Conservation (phyloP, 495 filamentous ascomycete genomes). For the Penicillium roqueforti region DNA sequence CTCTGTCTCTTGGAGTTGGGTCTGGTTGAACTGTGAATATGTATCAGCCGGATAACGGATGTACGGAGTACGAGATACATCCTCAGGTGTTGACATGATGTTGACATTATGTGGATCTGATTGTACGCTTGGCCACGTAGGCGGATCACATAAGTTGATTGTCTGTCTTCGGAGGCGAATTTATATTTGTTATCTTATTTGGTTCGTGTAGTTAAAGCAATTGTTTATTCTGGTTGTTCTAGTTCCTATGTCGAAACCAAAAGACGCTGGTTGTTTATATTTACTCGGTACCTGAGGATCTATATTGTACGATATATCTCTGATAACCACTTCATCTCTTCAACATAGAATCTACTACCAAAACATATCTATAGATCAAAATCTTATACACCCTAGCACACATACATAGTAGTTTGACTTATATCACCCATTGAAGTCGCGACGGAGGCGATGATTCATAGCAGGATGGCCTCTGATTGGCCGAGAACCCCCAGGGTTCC, state of each 20-base stretch:
- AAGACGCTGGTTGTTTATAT: not conserved
- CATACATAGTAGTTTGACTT: not conserved
- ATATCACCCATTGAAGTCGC: not conserved
- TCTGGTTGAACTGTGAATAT: not conserved
- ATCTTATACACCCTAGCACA: not conserved
- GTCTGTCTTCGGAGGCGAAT: no score
- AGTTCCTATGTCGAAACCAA: not conserved
- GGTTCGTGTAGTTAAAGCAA: no score
- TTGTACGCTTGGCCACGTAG: not conserved
- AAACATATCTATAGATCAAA: not conserved
- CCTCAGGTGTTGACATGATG: no score
- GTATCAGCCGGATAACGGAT: not conserved
- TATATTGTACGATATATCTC: not conserved
- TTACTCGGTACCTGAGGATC: not conserved
- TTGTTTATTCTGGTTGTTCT: not conserved
- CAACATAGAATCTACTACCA: not conserved
- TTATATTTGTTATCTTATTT: no score
- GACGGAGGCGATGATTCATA: constrained; percentile 14
- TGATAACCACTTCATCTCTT: not conserved
- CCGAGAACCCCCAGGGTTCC: constrained; percentile 5
- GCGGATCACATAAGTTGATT: not conserved
- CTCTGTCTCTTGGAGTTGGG: constrained; percentile 2
- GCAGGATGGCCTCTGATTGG: constrained; percentile 15
- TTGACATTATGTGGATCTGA: not conserved
- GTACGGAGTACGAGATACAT: not conserved